phyloP scores from a whole-genome alignment of 73 alveolate species.

The Urostyla sp. region DNA sequence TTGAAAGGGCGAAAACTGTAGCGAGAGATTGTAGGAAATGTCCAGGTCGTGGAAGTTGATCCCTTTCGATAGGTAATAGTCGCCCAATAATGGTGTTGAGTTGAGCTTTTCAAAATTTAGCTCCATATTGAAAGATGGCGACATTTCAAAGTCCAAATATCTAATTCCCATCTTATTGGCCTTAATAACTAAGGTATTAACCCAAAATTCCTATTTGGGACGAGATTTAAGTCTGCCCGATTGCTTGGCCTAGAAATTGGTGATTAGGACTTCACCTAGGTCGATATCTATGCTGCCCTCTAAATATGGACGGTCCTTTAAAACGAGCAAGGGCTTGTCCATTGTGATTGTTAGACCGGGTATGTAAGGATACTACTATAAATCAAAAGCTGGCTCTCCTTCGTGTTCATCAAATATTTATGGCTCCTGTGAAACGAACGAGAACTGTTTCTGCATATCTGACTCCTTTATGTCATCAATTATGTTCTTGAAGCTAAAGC shows the following conservation, averaged over 20 bases:
- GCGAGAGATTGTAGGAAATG: conserved; percentile 6
- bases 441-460: background rate
- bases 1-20: conserved; percentile 33
- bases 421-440: background rate
- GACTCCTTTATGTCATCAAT: background rate
- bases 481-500: no score
- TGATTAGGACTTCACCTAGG: conserved; percentile 21
- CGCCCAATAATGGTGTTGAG: conserved; percentile 9
- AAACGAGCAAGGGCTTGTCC: conserved; percentile 25
- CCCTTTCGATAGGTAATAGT: conserved; percentile 13
- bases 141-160: conserved; percentile 18
- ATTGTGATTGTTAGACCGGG: conserved; percentile 46
- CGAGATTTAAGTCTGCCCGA: conserved; percentile 44
- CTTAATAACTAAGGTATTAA: conserved; percentile 8
- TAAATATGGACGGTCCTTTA: conserved; percentile 53
- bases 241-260: background rate
- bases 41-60: conserved; percentile 48
- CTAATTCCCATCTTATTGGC: conserved; percentile 35
- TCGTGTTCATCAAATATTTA: background rate
- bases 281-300: conserved; percentile 28
- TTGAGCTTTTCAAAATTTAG: conserved; percentile 28
- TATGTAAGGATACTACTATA: background rate
- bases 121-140: conserved; percentile 29
- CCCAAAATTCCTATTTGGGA: conserved; percentile 30
- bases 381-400: background rate